These are phyloP conservation scores for Gymnopilus junonius DNA, from an alignment of 768 basidiomycete species.

Conservation along the genomic window DNA sequence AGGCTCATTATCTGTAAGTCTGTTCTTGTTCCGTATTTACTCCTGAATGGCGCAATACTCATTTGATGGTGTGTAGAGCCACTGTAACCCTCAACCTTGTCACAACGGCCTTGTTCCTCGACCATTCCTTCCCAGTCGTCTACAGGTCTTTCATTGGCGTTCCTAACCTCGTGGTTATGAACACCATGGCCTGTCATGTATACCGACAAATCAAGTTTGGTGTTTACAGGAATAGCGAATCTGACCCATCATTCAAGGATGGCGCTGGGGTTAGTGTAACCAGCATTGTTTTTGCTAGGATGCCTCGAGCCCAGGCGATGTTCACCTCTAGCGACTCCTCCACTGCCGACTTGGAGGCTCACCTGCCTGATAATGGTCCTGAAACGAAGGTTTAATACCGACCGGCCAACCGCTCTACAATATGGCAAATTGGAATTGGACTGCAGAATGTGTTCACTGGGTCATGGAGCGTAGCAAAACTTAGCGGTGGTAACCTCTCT, in stretches of 20 bases:
- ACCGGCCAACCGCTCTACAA: background rate
- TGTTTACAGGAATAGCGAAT: background rate
- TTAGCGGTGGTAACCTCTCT: too few species aligned
- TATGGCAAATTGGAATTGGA: background rate
- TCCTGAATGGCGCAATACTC: background rate
- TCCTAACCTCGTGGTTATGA: conserved; percentile 17
- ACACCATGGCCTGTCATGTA: conserved; percentile 15
- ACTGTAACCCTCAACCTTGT: conserved; percentile 1
- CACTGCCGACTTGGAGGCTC: background rate
- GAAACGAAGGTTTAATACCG: background rate
- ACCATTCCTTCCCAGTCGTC: conserved; percentile 1
- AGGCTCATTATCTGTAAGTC: conserved; percentile 25
- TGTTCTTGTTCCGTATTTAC: background rate
- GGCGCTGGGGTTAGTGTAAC: too few species aligned
- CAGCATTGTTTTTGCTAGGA: background rate
- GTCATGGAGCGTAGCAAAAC: too few species aligned
- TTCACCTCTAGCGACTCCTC: background rate
- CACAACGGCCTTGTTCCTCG: conserved; percentile 5
- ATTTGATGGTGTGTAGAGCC: background rate
- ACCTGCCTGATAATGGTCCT: background rate
- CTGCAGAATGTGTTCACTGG: background rate
- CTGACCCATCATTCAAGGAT: too few species aligned
- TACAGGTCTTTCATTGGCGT: conserved; percentile 9
- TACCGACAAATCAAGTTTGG: conserved; percentile 15
- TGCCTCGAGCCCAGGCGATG: background rate